Evolutionary conservation across 306 rosid species (phyloP).

Genomic region (Cicer yamashitae): DNA sequence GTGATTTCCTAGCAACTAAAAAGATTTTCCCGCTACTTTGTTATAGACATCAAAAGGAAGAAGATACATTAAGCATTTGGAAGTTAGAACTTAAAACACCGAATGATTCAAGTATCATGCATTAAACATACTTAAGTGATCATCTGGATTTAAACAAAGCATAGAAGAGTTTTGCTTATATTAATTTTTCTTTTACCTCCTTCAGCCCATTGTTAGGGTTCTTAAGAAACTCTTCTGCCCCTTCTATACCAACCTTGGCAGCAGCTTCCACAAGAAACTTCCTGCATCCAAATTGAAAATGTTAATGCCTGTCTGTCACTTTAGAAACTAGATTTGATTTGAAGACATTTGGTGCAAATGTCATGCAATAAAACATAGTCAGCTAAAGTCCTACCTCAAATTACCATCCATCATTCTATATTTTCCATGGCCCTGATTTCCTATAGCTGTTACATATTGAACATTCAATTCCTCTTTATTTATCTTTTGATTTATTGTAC

Average conservation of each 20-base stretch:
- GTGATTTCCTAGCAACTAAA: slow-evolving; percentile 8
- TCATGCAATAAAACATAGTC: background rate
- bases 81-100: slow-evolving; percentile 14
- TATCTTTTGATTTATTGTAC: background rate
- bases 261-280: slow-evolving; percentile 84
- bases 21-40: slow-evolving; percentile 1
- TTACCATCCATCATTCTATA: slow-evolving; percentile 5
- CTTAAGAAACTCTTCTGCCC: slow-evolving; percentile 84
- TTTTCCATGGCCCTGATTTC: slow-evolving; percentile 11
- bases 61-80: slow-evolving; percentile 13
- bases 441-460: slow-evolving; percentile 14
- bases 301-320: slow-evolving; percentile 32
- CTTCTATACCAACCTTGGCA: slow-evolving; percentile 72
- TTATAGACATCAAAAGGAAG: slow-evolving; percentile 5
- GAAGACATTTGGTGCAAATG: slow-evolving; percentile 7
- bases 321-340: slow-evolving; percentile 36
- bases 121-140: background rate
- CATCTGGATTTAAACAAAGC: slow-evolving; percentile 23
- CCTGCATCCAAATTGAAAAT: slow-evolving; percentile 63
- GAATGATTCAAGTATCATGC: background rate
- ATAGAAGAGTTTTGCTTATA: slow-evolving; percentile 33
- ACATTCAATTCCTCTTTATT: slow-evolving; percentile 21
- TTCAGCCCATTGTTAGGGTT: slow-evolving; percentile 74
- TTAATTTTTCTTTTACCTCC: slow-evolving; percentile 56
- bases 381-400: slow-evolving; percentile 19